Percentiles rank a stretch among this genome's conserved stretches.
Conservation (phyloP, 805 yeast species). For the Nematodospora valgi region DNA sequence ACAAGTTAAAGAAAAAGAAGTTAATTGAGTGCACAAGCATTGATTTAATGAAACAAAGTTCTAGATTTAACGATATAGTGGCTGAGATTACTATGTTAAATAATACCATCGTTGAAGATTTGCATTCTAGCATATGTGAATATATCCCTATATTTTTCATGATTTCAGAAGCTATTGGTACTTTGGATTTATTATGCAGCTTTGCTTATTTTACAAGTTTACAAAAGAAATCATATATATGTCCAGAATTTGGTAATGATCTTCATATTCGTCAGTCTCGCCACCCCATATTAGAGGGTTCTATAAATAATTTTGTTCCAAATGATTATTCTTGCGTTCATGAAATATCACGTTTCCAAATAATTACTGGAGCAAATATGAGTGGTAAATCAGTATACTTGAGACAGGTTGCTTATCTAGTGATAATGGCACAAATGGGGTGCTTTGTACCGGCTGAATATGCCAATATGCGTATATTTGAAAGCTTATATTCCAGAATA, state of each 20-base stretch:
- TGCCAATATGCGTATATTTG: slow-evolving; percentile 40
- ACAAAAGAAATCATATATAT: slow-evolving; percentile 12
- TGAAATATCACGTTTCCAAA: slow-evolving; percentile 39
- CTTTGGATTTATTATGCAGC: slow-evolving; percentile 32
- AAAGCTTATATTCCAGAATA: slow-evolving; percentile 34
- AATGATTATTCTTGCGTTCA: slow-evolving; percentile 36
- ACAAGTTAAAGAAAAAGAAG: slow-evolving; percentile 7
- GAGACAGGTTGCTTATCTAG: slow-evolving; percentile 47
- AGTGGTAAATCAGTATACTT: slow-evolving; percentile 62
- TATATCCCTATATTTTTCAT: slow-evolving; percentile 9
- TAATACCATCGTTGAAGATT: slow-evolving; percentile 32
- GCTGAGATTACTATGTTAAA: slow-evolving; percentile 42
- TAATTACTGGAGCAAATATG: slow-evolving; percentile 61
- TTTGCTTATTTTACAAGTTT: slow-evolving; percentile 24
- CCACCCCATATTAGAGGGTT: slow-evolving; percentile 41
- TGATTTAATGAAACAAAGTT: slow-evolving; percentile 20
- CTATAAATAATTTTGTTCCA: slow-evolving; percentile 23
- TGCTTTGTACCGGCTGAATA: slow-evolving; percentile 45
- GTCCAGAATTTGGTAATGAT: slow-evolving; percentile 36
- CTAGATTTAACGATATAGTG: slow-evolving; percentile 35
- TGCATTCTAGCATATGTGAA: not conserved
- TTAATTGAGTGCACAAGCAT: slow-evolving; percentile 10
- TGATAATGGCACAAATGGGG: slow-evolving; percentile 58
- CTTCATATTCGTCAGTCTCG: slow-evolving; percentile 28
- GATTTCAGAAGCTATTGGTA: slow-evolving; percentile 11